Conservation (phyloP, 345 rosid genomes). For the Lagerstroemia speciosa region DNA sequence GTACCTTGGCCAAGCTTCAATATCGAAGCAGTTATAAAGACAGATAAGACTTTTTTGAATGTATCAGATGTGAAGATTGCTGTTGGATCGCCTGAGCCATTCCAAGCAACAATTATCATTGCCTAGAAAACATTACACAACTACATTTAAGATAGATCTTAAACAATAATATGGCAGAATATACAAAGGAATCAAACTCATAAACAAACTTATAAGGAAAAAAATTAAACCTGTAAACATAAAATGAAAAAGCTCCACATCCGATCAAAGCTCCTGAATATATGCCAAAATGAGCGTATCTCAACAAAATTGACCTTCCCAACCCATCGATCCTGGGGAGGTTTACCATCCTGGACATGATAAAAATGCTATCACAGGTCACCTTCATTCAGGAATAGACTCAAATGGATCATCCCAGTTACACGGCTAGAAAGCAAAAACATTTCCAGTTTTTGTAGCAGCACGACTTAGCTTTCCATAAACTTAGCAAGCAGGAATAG, state of each 20-base stretch:
- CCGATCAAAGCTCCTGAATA: slow-evolving; percentile 96
- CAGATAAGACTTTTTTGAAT: slow-evolving; percentile 78
- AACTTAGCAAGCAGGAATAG: background rate
- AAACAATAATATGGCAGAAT: background rate
- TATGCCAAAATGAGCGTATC: slow-evolving; percentile 95
- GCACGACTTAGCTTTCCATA: no score
- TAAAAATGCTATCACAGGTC: slow-evolving; percentile 2
- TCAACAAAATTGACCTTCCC: slow-evolving; percentile 98
- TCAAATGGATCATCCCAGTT: no score
- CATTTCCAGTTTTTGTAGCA: no score
- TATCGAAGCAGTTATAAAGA: slow-evolving; percentile 93
- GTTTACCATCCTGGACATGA: slow-evolving; percentile 57
- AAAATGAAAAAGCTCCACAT: slow-evolving; percentile 98
- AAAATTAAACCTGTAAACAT: slow-evolving; percentile 60
- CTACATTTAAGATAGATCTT: slow-evolving; percentile 16
- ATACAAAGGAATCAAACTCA: background rate
- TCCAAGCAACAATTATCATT: slow-evolving; percentile 96
- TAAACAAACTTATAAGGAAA: no score
- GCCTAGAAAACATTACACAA: slow-evolving; percentile 34
- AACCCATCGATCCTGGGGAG: slow-evolving; percentile 65
- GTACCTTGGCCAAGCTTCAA: slow-evolving; percentile 97
- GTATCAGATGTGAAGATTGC: slow-evolving; percentile 45
- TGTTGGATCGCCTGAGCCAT: slow-evolving; percentile 54
- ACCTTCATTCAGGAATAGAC: background rate
- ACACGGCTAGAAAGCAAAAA: no score